Evolutionary conservation across 495 filamentous ascomycete genomes (phyloP).

Genomic region (Aspergillus saccharolyticus): DNA sequence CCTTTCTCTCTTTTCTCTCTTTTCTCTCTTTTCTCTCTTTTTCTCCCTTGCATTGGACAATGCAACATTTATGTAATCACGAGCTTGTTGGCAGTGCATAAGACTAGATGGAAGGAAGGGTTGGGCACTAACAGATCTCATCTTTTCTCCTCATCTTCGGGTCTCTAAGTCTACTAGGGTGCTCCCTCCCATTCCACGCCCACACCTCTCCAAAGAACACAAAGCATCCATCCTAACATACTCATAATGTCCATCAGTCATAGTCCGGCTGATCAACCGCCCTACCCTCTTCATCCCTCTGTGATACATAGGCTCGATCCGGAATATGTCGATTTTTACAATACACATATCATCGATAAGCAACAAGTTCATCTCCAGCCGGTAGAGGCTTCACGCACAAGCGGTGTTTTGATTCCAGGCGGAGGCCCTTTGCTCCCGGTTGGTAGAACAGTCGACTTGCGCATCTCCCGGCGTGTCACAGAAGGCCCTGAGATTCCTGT

Average conservation of each 20-base stretch:
- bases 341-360: constrained; percentile 45
- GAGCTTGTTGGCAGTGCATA: too few species aligned
- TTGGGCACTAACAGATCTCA: too few species aligned
- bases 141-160: too few species aligned
- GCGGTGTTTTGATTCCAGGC: constrained; percentile 50
- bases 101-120: too few species aligned
- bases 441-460: constrained; percentile 45
- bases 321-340: constrained; percentile 52
- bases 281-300: constrained; percentile 52
- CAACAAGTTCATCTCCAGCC: constrained; percentile 51
- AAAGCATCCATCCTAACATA: not conserved
- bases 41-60: not conserved
- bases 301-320: constrained; percentile 43
- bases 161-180: too few species aligned
- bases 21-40: not conserved
- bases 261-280: constrained; percentile 33
- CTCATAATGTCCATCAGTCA: constrained; percentile 24
- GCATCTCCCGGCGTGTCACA: constrained; percentile 41
- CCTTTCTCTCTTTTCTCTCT: too few species aligned
- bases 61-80: too few species aligned
- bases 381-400: constrained; percentile 46
- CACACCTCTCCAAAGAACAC: too few species aligned
- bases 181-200: too few species aligned
- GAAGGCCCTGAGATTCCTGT: constrained; percentile 43
- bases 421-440: constrained; percentile 47